A percentile compares a stretch with the other conserved stretches of the same genome.
Evolutionary conservation across 2,329 filamentous ascomycete genomes (phyloP).

Genomic region (Fusarium anthophilum): DNA sequence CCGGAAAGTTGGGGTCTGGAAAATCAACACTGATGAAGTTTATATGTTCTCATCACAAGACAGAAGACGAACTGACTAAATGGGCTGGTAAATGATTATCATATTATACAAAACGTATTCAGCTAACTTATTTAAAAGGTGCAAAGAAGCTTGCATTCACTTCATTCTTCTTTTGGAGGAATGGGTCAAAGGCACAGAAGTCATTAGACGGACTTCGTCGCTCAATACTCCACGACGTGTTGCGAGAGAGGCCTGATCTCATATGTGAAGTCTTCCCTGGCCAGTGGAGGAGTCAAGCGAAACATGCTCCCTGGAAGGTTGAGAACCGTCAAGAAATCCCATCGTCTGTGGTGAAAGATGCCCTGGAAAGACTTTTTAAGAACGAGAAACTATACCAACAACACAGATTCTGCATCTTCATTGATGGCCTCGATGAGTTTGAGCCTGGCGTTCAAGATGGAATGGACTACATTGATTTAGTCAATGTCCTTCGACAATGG

Average conservation of each 20-base stretch:
- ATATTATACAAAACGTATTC: too few species aligned
- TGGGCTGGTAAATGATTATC: neutral
- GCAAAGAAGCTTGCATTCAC: neutral
- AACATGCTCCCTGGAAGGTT: rapidly evolving
- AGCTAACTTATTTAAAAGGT: too few species aligned
- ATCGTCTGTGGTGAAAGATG: rapidly evolving
- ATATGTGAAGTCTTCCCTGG: neutral
- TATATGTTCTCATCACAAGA: neutral
- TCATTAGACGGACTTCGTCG: neutral
- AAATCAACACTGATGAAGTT: slow-evolving; percentile 4
- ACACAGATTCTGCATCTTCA: neutral
- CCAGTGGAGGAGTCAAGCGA: rapidly evolving
- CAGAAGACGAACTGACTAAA: rapidly evolving
- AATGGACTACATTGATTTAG: neutral
- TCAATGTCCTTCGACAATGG: neutral
- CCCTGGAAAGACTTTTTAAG: rapidly evolving
- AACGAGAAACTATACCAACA: rapidly evolving
- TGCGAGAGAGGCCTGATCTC: rapidly evolving
- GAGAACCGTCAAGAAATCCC: rapidly evolving
- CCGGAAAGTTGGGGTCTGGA: neutral
- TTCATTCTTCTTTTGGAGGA: neutral
- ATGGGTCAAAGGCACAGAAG: neutral
- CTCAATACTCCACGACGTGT: rapidly evolving
- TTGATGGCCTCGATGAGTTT: neutral
- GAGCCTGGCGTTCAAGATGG: neutral